Base-by-base conservation (phyloP, 306 rosid species). In the Glycyrrhiza uralensis region DNA sequence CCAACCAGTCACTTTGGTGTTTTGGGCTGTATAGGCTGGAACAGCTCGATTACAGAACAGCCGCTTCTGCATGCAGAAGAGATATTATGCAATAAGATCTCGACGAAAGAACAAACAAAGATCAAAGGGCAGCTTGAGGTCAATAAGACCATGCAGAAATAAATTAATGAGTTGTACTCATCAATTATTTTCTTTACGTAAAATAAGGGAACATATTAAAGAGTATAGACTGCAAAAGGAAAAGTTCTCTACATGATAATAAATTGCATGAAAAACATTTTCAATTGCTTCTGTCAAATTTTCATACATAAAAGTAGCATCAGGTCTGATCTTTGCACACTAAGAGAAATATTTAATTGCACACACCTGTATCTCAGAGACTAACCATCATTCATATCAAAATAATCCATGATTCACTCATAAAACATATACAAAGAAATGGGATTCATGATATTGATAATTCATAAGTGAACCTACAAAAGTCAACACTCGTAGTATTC, bases 51-150 rank as follows among this genome's bases (percentile, higher is more conserved):
- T 71, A 63, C 54, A 68, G 56, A 71, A 75, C 56, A 58, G 19
- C 69, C 76, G 74, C 78, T 82, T 95, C 97, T 91, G 88, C 85
- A 82, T 9, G 58, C 38, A 44, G 47, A 20, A 71, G 47, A 69
- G 50, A 76, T 33, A 32, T 10, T 20, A 76, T 41, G 47, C 29
- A 36, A 45, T 62, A 69, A 44, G 28, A 71, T 50, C 26, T 59
- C 32, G 9, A 36, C 5, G 54, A 76, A 75, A 36, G 33, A 61
- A 59, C 60, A 38, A 46, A 23, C 33, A 20, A 76, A 38, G 0
- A 66, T 58, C 32, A 33, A 54, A 13, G n/a, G 57, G 11, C 10
- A 69, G 41, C 57, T 30, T 42, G 13, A 49, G 61, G 44, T 50
- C 73, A 73, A 36, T 12, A 69, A 20, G 41, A 75, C 22, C 44